Conservation (phyloP, 106 monocot genomes). For the Vanilla planifolia region DNA sequence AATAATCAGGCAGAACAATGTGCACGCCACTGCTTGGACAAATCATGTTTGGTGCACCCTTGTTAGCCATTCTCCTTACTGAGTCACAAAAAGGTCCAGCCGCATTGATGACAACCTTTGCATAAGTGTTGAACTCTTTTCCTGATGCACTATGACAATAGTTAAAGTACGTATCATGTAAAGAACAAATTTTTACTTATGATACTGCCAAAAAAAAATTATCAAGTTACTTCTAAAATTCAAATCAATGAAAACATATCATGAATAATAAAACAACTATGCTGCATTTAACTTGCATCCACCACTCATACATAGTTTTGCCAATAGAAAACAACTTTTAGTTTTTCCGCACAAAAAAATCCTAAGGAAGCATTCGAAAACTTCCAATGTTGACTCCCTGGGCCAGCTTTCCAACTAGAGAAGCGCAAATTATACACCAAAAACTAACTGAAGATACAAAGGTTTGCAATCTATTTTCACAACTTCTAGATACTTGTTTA, state of each 20-base stretch:
- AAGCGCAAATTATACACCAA: too few relatives aligned
- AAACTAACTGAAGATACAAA: too few relatives aligned
- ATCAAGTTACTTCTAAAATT: slow-evolving; percentile 6
- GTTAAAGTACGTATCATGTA: slow-evolving; percentile 20
- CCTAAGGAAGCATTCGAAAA: too few relatives aligned
- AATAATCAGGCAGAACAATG: slow-evolving; percentile 97
- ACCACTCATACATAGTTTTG: too few relatives aligned
- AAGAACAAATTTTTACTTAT: too few relatives aligned
- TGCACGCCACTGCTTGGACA: slow-evolving; percentile 93
- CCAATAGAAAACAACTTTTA: background rate
- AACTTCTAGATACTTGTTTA: too few relatives aligned
- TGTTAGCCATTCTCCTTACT: slow-evolving; percentile 83
- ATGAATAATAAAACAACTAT: background rate
- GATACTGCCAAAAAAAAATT: slow-evolving; percentile 11
- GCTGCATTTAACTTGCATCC: background rate
- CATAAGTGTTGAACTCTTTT: slow-evolving; percentile 81
- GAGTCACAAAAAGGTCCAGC: slow-evolving; percentile 98
- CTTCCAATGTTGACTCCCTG: too few relatives aligned
- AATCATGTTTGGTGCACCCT: slow-evolving; percentile 65
- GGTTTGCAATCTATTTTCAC: too few relatives aligned
- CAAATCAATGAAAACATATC: background rate
- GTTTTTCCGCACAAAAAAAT: background rate
- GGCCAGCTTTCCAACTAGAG: too few relatives aligned
- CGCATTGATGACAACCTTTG: slow-evolving; percentile 87
- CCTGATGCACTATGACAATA: slow-evolving; percentile 40